These are phyloP conservation scores for Steccherinum ochraceum DNA, from an alignment of 768 basidiomycete species.

Conservation along the genomic window DNA sequence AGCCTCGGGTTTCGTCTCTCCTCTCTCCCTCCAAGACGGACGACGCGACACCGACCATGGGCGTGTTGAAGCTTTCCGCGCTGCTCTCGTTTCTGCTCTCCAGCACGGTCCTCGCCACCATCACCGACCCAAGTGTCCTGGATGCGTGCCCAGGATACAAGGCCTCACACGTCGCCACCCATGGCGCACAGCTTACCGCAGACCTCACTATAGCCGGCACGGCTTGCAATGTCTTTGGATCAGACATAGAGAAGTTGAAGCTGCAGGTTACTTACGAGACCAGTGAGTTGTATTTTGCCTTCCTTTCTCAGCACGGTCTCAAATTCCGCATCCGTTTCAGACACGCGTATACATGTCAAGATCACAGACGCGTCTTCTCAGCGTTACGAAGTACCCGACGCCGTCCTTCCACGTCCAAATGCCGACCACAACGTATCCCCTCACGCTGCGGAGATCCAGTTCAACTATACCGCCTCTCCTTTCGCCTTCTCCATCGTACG, in stretches of 20 bases:
- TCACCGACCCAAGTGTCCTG: constrained; percentile 25
- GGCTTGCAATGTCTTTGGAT: constrained; percentile 55
- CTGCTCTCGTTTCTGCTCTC: not conserved
- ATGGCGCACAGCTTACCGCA: constrained; percentile 38
- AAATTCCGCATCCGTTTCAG: too few species aligned
- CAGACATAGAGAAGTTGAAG: constrained; percentile 40
- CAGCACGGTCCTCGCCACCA: not conserved
- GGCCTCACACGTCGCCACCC: constrained; percentile 36
- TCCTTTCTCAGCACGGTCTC: too few species aligned
- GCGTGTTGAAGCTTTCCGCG: not conserved
- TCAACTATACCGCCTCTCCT: constrained; percentile 53
- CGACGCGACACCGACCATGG: not conserved
- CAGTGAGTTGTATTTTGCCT: constrained; percentile 35
- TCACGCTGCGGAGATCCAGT: constrained; percentile 39
- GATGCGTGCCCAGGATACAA: constrained; percentile 60
- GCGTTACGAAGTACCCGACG: constrained; percentile 62
- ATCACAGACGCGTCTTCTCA: constrained; percentile 42
- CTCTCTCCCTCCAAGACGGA: not conserved
- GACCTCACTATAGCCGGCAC: constrained; percentile 43
- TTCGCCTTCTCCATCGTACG: constrained; percentile 58
- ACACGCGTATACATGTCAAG: constrained; percentile 56
- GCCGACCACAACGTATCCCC: constrained; percentile 22
- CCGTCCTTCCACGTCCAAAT: constrained; percentile 51
- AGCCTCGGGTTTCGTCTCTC: not conserved
- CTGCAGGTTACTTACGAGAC: constrained; percentile 57